Conservation (phyloP, 257 asterid species). For the Primulina huaijiensis region DNA sequence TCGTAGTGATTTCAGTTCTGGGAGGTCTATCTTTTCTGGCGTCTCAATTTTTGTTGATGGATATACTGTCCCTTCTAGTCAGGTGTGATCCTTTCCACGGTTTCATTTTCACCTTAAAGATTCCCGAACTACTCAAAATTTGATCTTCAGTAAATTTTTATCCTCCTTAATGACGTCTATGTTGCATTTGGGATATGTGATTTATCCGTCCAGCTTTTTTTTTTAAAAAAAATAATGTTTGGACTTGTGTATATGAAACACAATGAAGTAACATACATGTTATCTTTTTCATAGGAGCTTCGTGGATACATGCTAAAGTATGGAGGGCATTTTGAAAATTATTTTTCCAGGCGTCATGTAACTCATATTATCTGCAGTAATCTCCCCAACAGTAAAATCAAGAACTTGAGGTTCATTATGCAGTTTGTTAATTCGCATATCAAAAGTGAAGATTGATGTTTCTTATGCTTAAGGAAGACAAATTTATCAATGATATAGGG, state of each 20-base stretch:
- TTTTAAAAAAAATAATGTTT: background rate
- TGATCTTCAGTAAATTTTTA: background rate
- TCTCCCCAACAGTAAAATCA: conserved; percentile 92
- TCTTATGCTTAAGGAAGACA: conserved; percentile 6
- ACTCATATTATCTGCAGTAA: conserved; percentile 94
- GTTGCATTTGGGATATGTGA: background rate
- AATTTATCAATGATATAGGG: conserved; percentile 45
- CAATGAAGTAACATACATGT: conserved; percentile 3
- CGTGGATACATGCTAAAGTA: conserved; percentile 80
- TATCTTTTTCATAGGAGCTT: conserved; percentile 58
- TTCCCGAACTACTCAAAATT: conserved; percentile 5
- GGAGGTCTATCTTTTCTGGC: conserved; percentile 60
- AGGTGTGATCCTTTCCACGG: conserved; percentile 44
- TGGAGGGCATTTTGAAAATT: conserved; percentile 89
- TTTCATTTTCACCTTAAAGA: conserved; percentile 14
- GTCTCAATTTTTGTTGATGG: conserved; percentile 96
- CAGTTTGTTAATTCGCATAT: conserved; percentile 8
- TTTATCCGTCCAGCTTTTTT: background rate
- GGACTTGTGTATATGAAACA: conserved; percentile 1
- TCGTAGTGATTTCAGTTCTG: conserved; percentile 41
- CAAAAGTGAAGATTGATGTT: conserved; percentile 17
- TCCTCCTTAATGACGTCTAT: background rate
- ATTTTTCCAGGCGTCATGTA: conserved; percentile 77
- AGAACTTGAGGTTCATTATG: conserved; percentile 72
- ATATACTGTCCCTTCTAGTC: conserved; percentile 90